Conservation (phyloP, 768 basidiomycete genomes). For the Imleria badia region DNA sequence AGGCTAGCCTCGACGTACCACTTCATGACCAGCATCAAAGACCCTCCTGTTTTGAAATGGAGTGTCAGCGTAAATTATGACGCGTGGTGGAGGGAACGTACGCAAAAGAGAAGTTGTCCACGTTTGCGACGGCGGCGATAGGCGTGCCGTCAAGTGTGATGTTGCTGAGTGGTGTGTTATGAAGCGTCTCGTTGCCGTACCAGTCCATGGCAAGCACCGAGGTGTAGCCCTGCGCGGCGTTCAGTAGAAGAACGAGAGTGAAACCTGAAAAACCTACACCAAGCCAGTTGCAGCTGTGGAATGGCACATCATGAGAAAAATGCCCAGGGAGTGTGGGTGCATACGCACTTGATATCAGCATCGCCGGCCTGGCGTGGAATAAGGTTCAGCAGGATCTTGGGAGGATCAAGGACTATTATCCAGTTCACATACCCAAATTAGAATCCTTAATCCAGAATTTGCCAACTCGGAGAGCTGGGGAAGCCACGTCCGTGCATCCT, state of each 20-base stretch:
- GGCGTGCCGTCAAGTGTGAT: constrained; percentile 54
- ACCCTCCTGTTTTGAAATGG: constrained; percentile 41
- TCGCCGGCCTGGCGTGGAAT: constrained; percentile 25
- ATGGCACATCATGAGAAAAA: background rate
- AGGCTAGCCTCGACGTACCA: constrained; percentile 42
- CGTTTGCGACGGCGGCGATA: constrained; percentile 61
- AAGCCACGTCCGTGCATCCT: constrained; percentile 38
- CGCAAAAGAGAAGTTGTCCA: constrained; percentile 70
- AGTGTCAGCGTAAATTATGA: background rate
- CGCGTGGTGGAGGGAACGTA: constrained; percentile 34
- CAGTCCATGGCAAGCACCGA: constrained; percentile 45
- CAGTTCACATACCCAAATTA: constrained; percentile 38
- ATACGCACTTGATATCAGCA: constrained; percentile 26
- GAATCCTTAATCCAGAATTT: constrained; percentile 36
- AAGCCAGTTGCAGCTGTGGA: constrained; percentile 21
- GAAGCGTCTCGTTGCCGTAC: constrained; percentile 43
- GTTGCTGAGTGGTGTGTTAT: constrained; percentile 44
- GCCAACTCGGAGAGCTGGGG: constrained; percentile 38
- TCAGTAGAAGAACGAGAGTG: background rate
- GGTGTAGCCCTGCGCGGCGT: constrained; percentile 29
- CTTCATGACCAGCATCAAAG: constrained; percentile 59
- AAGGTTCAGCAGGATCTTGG: constrained; percentile 2
- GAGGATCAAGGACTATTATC: background rate
- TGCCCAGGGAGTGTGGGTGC: background rate
- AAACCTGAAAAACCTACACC: constrained; percentile 32